Conservation (phyloP, 1,284 basidiomycete genomes). For the Cutaneotrichosporon sp. region DNA sequence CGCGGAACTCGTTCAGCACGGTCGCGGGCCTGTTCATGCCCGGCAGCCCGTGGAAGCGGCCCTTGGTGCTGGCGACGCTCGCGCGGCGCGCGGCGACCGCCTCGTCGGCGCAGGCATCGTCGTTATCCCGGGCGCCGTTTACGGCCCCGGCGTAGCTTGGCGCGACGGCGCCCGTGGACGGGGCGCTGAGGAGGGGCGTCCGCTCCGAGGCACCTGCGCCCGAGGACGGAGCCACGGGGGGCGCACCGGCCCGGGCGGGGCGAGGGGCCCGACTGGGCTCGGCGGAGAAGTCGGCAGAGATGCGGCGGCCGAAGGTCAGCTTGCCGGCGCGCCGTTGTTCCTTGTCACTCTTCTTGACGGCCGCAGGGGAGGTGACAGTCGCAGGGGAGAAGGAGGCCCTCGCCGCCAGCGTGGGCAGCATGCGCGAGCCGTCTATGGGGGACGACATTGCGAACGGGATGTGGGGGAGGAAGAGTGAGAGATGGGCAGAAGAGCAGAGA, state of each 20-base stretch:
- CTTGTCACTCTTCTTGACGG: background rate
- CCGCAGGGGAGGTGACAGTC: background rate
- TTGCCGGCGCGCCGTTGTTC: background rate
- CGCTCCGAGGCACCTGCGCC: slow-evolving; percentile 2
- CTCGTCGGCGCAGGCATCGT: background rate
- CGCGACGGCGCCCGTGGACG: background rate
- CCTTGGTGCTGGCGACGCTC: background rate
- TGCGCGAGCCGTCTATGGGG: slow-evolving; percentile 5
- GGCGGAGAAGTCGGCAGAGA: background rate
- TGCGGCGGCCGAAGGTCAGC: background rate
- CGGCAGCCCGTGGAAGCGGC: slow-evolving; percentile 18
- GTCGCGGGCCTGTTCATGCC: slow-evolving; percentile 25
- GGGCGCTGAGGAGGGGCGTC: slow-evolving; percentile 8
- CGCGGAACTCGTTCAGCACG: slow-evolving; percentile 21
- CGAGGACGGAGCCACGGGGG: too few species aligned
- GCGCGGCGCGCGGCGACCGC: background rate
- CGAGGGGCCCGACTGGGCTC: background rate
- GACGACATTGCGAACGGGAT: background rate
- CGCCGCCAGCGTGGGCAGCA: slow-evolving; percentile 2
- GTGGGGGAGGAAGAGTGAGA: background rate
- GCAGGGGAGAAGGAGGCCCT: background rate
- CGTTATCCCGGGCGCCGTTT: background rate
- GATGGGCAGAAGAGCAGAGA: background rate
- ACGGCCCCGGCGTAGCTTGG: too few species aligned
- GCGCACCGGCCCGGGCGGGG: background rate